Evolutionary conservation across 257 asterid species (phyloP), one percentile per base, ranked within the genome.

Genomic region (Thymus mandschuricus): DNA sequence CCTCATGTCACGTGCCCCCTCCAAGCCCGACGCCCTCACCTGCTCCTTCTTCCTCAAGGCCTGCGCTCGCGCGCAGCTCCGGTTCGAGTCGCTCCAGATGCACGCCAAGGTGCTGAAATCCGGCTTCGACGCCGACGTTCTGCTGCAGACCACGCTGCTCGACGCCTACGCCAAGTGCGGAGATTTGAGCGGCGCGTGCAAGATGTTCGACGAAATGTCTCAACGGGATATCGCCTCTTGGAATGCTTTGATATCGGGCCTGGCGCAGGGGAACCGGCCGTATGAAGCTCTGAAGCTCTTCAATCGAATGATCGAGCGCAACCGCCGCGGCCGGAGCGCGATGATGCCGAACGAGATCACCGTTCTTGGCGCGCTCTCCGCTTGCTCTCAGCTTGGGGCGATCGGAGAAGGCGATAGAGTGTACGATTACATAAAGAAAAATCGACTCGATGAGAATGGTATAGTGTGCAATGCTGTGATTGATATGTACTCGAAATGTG

Each of bases 1-100:
- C 68, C 80, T 87, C 76, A 86, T 94, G 98, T 81, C 70, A 3
- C 96, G 92, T 29, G 78, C 91, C 11, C 60, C 80, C 48, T 84
- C 92, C 83, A 81, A 63, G 49, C 90, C 97, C 41, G 98, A 94
- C 72, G 98, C 99, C 0, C 89, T 94, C 68, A 89, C 99, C 21
- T 94, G 91, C 74, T 94, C 99, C 48, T 94, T 94, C 68, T 80
- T 85, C 73, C 92, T 94, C 80, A 94, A 91, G 85, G 98, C 98
- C 0, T 94, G 99, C 81, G 87, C 97, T 28, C 87, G 99, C 30
- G 86, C 92, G 0, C 69, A 86, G 81, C 96, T 96, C 62, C 75
- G 67, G 11, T 2, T 56, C 1, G 96, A 86, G 55, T 66, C 86
- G 6, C n/a, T 72, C 2, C 98, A 94, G 52, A 68, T 94, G 79